These are phyloP conservation scores for Pyricularia sp. DNA, from an alignment of 2,329 filamentous ascomycete genomes.

Conservation along the genomic window DNA sequence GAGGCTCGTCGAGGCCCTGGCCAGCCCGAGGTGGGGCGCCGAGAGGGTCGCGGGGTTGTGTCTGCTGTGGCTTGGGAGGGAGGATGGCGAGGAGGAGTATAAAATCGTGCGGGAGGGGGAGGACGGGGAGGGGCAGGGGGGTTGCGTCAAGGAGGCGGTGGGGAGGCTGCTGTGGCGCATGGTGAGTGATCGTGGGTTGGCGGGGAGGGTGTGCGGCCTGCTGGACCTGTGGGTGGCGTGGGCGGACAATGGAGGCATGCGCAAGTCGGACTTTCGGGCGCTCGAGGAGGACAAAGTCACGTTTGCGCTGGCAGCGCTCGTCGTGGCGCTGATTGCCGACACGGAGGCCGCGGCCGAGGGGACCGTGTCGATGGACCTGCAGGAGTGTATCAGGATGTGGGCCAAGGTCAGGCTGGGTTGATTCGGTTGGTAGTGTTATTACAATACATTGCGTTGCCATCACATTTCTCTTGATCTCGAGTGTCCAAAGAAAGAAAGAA, in stretches of 20 bases:
- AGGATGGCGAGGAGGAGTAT: constrained; percentile 9
- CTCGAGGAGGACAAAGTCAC: constrained; percentile 26
- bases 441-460: not conserved
- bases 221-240: constrained; percentile 44
- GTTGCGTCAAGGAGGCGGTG: constrained; percentile 25
- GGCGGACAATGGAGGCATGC: constrained; percentile 46
- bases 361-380: constrained; percentile 39
- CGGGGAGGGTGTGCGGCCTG: constrained; percentile 29
- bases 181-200: constrained; percentile 37
- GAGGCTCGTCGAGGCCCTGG: constrained; percentile 39
- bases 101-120: not conserved
- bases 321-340: constrained; percentile 38
- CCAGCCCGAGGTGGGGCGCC: constrained; percentile 43
- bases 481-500: not conserved
- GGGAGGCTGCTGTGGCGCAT: constrained; percentile 41
- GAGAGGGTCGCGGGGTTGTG: constrained; percentile 33
- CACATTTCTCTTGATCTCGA: not conserved
- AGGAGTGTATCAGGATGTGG: constrained; percentile 46
- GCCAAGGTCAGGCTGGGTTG: constrained; percentile 38
- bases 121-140: not conserved
- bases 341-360: constrained; percentile 35
- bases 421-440: not conserved
- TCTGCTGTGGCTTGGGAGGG: constrained; percentile 21
- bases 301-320: constrained; percentile 38
- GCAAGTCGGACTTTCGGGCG: constrained; percentile 29